phyloP scores from a whole-genome alignment of 441 rosid species.

The Erysimum pusillum region DNA sequence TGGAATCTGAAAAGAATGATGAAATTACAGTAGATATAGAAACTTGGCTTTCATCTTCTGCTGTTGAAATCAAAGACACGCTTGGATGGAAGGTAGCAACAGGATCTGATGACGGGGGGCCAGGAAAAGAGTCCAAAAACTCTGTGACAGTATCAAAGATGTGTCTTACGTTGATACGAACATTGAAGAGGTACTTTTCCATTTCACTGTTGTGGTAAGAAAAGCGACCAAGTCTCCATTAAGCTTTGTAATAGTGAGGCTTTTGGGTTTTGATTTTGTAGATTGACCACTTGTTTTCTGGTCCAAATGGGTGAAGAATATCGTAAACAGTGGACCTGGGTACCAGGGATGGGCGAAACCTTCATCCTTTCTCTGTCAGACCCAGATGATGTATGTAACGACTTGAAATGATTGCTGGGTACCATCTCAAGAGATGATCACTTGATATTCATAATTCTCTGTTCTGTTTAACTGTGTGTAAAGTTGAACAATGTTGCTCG shows the following conservation, averaged over 20 bases:
- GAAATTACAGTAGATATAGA: slow-evolving; percentile 70
- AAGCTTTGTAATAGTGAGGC: slow-evolving; percentile 16
- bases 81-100: slow-evolving; percentile 97
- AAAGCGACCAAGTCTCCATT: slow-evolving; percentile 16
- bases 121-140: slow-evolving; percentile 82
- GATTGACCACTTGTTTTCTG: slow-evolving; percentile 83
- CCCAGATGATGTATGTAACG: slow-evolving; percentile 83
- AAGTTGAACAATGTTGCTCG: slow-evolving; percentile 37
- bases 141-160: slow-evolving; percentile 77
- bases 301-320: slow-evolving; percentile 77
- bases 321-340: slow-evolving; percentile 93
- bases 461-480: slow-evolving; percentile 34
- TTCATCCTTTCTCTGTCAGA: slow-evolving; percentile 90
- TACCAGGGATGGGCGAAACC: slow-evolving; percentile 90
- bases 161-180: slow-evolving; percentile 77
- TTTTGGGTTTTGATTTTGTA: slow-evolving; percentile 52
- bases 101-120: slow-evolving; percentile 96
- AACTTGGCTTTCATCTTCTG: slow-evolving; percentile 80
- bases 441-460: slow-evolving; percentile 25
- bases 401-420: slow-evolving; percentile 41
- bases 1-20: slow-evolving; percentile 79
- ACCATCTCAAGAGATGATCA: slow-evolving; percentile 39
- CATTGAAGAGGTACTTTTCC: slow-evolving; percentile 76
- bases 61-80: slow-evolving; percentile 74
- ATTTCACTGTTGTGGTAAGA: slow-evolving; percentile 29